These are phyloP conservation scores for Calonectria hongkongensis DNA, from an alignment of 2,329 filamentous ascomycete species.

Conservation along the genomic window DNA sequence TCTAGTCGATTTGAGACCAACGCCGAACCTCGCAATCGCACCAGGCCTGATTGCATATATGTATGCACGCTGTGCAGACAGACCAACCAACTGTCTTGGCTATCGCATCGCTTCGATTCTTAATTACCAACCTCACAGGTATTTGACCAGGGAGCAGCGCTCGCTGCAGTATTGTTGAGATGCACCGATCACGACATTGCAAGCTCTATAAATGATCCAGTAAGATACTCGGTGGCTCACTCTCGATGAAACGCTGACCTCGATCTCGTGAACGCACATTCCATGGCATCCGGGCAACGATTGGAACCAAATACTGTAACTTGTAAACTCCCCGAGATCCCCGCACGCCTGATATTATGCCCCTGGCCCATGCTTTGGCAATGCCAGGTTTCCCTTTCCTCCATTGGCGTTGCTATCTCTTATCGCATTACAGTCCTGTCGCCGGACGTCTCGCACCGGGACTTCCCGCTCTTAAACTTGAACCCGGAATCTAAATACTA, in stretches of 20 bases:
- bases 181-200: slow-evolving; percentile 4
- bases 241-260: slow-evolving; percentile 30
- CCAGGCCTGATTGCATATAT: not conserved
- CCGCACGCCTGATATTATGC: slow-evolving; percentile 23
- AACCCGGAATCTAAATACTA: not conserved
- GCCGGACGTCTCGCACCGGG: not conserved
- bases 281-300: not conserved
- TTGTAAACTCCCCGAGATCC: slow-evolving; percentile 33
- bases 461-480: not conserved
- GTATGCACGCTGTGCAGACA: not conserved
- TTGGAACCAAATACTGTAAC: slow-evolving; percentile 10
- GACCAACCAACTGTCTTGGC: not conserved
- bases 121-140: not conserved
- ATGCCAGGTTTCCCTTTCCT: not conserved
- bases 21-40: slow-evolving; percentile 1
- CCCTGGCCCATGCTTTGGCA: not conserved
- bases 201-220: slow-evolving; percentile 1
- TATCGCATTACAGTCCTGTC: slow-evolving; percentile 10
- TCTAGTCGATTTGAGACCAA: not conserved
- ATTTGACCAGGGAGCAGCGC: not conserved
- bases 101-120: not conserved
- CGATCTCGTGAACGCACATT: slow-evolving; percentile 5
- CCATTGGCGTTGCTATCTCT: slow-evolving; percentile 12
- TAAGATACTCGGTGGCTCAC: not conserved
- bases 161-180: slow-evolving; percentile 5